Evolutionary conservation across 1,139 yeast species (phyloP).

Genomic region (Geotrichum armillariae): DNA sequence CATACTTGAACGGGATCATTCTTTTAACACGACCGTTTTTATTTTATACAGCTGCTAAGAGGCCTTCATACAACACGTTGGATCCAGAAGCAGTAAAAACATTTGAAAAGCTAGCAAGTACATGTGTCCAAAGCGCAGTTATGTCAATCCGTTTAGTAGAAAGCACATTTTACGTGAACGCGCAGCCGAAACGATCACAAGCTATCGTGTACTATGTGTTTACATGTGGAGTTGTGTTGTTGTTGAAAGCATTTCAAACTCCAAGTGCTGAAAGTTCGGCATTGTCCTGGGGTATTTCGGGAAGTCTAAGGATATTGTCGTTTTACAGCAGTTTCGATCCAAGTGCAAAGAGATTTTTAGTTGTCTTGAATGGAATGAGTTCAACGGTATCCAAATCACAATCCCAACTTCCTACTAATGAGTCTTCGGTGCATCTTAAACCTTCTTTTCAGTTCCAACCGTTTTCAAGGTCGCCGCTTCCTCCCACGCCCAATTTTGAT

Average conservation of each 20-base stretch:
- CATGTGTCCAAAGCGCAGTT: slow-evolving; percentile 45
- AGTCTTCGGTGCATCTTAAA: background rate
- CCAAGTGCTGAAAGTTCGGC: slow-evolving; percentile 25
- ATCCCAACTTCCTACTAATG: background rate
- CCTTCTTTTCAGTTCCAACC: background rate
- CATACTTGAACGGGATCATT: slow-evolving; percentile 46
- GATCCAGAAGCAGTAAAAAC: slow-evolving; percentile 30
- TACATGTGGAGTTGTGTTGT: slow-evolving; percentile 26
- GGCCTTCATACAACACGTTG: background rate
- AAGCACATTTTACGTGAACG: slow-evolving; percentile 33
- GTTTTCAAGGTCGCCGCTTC: slow-evolving; percentile 3
- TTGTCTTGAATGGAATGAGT: slow-evolving; percentile 26
- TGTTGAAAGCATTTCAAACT: slow-evolving; percentile 24
- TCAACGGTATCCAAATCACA: slow-evolving; percentile 3
- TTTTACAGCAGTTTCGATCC: slow-evolving; percentile 27
- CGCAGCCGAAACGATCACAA: slow-evolving; percentile 40
- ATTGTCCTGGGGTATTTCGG: slow-evolving; percentile 25
- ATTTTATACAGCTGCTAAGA: slow-evolving; percentile 37
- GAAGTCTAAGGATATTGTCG: slow-evolving; percentile 24
- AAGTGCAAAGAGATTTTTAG: slow-evolving; percentile 26
- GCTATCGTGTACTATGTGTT: slow-evolving; percentile 32
- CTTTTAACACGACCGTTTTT: slow-evolving; percentile 50
- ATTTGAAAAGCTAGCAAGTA: slow-evolving; percentile 30
- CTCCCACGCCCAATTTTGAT: background rate
- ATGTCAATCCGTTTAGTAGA: slow-evolving; percentile 42